Evolutionary conservation across 1,284 basidiomycete genomes (phyloP).

Genomic region (Ganoderma boninense): DNA sequence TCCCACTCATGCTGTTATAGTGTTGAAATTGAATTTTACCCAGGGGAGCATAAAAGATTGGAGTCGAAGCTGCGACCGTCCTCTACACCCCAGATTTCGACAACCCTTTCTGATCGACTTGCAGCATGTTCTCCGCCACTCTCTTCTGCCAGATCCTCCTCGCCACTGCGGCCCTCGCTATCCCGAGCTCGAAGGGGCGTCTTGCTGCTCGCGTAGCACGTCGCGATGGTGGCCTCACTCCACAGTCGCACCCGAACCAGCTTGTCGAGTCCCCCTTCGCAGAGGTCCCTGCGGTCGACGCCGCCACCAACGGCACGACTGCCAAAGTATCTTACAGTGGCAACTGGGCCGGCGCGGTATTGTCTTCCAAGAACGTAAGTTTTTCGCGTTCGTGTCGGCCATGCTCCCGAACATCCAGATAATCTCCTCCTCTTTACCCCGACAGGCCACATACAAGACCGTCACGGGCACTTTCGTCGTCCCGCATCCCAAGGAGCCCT

Average conservation of each 20-base stretch:
- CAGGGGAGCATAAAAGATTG: no score
- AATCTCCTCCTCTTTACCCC: no score
- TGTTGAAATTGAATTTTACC: no score
- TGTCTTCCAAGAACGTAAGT: conserved; percentile 26
- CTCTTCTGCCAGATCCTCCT: conserved; percentile 32
- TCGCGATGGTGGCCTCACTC: conserved; percentile 23
- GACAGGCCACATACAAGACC: conserved; percentile 37
- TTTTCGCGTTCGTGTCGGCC: no score
- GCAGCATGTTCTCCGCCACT: conserved; percentile 29
- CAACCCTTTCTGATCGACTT: background rate
- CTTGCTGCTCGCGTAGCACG: conserved; percentile 28
- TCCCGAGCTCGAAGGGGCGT: conserved; percentile 31
- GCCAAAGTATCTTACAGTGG: conserved; percentile 30
- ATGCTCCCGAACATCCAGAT: background rate
- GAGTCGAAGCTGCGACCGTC: no score
- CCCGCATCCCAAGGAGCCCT: conserved; percentile 37
- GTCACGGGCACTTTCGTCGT: conserved; percentile 45
- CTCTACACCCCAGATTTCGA: no score
- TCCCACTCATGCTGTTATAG: no score
- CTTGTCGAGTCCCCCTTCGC: background rate
- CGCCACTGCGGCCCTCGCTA: conserved; percentile 33
- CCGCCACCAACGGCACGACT: conserved; percentile 25
- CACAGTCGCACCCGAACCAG: conserved; percentile 29
- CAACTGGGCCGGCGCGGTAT: conserved; percentile 41
- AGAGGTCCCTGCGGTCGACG: conserved; percentile 5